Evolutionary conservation across 1,139 yeast species (phyloP), one percentile per base, ranked within the genome.

Genomic region (Lodderomyces oxycetoniae): DNA sequence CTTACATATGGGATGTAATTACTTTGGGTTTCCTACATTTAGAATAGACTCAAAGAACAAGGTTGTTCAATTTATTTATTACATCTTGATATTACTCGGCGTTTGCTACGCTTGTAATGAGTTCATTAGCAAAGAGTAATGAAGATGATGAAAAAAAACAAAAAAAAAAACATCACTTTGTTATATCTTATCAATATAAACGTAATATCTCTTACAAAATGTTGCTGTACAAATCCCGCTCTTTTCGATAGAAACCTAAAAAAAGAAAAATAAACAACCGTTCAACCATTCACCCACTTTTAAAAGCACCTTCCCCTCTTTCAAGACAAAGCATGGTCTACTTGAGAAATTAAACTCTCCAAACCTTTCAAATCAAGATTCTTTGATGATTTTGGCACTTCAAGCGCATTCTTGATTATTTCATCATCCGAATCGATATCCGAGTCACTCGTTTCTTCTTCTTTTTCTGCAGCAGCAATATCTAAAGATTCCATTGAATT

Each of bases 1-100:
- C 1, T 74, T 78, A 3, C 99, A 91, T 52, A 49, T 71, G 1
- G 67, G 82, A 35, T 89, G 97, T 57, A 91, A 91, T 53, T 58
- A 73, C 38, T 65, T 84, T 61, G 95, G 96, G 0, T 72, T 89
- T 32, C 98, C 97, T 0, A 55, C 54, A 2, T 39, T 76, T 14
- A 25, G 19, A 4, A 41, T 41, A 6, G 55, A 53, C 10, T 45
- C 43, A 17, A 43, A 52, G 1, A 31, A 46, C 16, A 29, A 36
- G 17, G 39, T 48, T 20, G 23, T 34, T 47, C 47, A 48, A 11
- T 24, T 36, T 6, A 38, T 53, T 1, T 79, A 80, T 48, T 65
- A 70, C 47, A 33, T 34, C 1, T 50, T 77, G 36, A 48, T 78
- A 8, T 40, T 67, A 0, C 43, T 50, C 0, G 88, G 88, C 0